Percentiles rank a stretch among this genome's conserved stretches.
phyloP scores from a whole-genome alignment of 2,329 filamentous ascomycete genomes.

The Fusarium bactridioides region DNA sequence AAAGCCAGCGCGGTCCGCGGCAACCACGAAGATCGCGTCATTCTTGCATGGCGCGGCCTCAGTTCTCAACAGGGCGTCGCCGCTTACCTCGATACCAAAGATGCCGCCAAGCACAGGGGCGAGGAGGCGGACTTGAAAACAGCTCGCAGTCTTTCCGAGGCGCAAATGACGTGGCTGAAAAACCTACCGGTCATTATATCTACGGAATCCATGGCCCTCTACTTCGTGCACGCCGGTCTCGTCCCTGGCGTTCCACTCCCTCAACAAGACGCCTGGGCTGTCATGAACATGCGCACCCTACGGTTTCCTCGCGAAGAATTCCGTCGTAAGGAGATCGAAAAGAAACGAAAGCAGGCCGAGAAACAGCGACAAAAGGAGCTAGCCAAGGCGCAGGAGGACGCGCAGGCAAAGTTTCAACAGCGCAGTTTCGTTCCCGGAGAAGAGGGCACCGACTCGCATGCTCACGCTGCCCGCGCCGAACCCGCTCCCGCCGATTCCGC shows the following conservation, averaged over 20 bases:
- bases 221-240: slow-evolving; percentile 85
- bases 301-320: slow-evolving; percentile 58
- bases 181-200: slow-evolving; percentile 80
- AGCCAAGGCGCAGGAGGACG: slow-evolving; percentile 24
- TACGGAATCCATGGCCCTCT: slow-evolving; percentile 69
- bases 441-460: background rate
- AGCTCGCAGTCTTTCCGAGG: slow-evolving; percentile 59
- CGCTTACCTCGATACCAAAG: slow-evolving; percentile 39
- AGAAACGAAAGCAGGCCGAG: slow-evolving; percentile 36
- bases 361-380: slow-evolving; percentile 28
- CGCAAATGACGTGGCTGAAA: slow-evolving; percentile 74
- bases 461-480: slow-evolving; percentile 11
- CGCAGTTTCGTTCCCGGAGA: background rate
- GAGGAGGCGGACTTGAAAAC: slow-evolving; percentile 58
- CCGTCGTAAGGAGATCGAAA: slow-evolving; percentile 47
- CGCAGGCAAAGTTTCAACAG: slow-evolving; percentile 3
- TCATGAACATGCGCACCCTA: slow-evolving; percentile 93
- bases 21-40: slow-evolving; percentile 88
- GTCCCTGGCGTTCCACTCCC: slow-evolving; percentile 77
- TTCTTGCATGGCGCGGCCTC: slow-evolving; percentile 65
- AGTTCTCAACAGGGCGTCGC: slow-evolving; percentile 38
- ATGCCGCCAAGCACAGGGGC: slow-evolving; percentile 45
- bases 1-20: slow-evolving; percentile 85
- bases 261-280: slow-evolving; percentile 77
- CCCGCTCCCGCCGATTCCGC: background rate